Percentiles rank a stretch among this genome's conserved stretches.
Conservation (phyloP, 352 stramenopile genomes). For the Pythium aquatile region DNA sequence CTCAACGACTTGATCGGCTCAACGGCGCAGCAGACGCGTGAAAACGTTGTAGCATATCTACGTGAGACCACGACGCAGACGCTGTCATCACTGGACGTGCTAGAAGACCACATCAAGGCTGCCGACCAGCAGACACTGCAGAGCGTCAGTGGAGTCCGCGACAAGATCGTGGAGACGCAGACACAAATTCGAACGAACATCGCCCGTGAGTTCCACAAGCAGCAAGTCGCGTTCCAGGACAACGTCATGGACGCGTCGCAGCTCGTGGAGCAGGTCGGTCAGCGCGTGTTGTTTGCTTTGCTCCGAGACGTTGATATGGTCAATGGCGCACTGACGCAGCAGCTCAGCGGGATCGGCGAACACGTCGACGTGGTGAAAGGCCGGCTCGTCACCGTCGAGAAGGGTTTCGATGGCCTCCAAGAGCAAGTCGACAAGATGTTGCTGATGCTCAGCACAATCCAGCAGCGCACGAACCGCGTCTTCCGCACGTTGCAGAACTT, state of each 20-base stretch:
- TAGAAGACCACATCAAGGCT: neutral
- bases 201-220: neutral
- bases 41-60: neutral
- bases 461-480: conserved; percentile 11
- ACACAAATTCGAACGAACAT: neutral
- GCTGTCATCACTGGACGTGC: neutral
- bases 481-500: conserved; percentile 13
- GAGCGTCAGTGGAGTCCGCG: neutral
- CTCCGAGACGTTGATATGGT: conserved; percentile 11
- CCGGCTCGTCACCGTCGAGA: conserved; percentile 1
- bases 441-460: conserved; percentile 5
- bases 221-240: neutral
- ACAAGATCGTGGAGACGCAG: neutral
- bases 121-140: neutral
- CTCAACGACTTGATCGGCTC: neutral
- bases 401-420: neutral
- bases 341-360: neutral
- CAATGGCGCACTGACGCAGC: neutral
- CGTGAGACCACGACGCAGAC: neutral
- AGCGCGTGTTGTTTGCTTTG: neutral
- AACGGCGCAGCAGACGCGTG: conserved; percentile 5
- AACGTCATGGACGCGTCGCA: neutral
- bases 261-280: neutral
- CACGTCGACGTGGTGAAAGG: conserved; percentile 9
- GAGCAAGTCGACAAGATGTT: conserved; percentile 18